phyloP scores from a whole-genome alignment of 23 red algal species.

The Gracilaria vermiculophylla region DNA sequence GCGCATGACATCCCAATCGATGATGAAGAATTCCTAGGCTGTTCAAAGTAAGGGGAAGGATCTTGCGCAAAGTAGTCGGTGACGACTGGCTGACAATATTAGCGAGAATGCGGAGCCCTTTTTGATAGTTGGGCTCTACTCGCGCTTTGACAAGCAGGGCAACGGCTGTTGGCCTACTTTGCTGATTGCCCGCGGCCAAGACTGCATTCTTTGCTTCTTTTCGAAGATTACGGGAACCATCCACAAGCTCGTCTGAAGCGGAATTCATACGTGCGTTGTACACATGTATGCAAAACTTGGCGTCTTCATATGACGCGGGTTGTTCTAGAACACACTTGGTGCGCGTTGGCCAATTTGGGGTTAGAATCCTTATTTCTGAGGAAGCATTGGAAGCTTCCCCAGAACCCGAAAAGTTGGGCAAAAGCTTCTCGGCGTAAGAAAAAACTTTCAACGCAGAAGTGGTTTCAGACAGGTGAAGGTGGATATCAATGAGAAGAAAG shows the following conservation, averaged over 20 bases:
- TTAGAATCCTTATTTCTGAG: conserved; percentile 20
- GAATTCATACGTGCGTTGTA: conserved; percentile 62
- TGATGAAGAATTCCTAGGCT: conserved; percentile 60
- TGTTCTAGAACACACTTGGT: conserved; percentile 2
- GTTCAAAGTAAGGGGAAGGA: conserved; percentile 50
- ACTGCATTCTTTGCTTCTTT: conserved; percentile 68
- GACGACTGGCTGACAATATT: conserved; percentile 32
- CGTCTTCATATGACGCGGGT: conserved; percentile 36
- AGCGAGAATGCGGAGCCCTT: conserved; percentile 47
- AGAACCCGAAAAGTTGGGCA: conserved; percentile 16
- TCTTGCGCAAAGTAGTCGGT: neutral
- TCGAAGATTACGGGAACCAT: conserved; percentile 1
- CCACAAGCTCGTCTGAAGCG: neutral
- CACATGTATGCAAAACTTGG: conserved; percentile 59
- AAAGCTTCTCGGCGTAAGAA: conserved; percentile 44
- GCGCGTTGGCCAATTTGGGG: conserved; percentile 41
- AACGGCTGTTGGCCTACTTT: conserved; percentile 37
- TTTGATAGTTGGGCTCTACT: conserved; percentile 36
- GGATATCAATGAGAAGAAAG: conserved; percentile 51
- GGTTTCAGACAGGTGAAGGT: conserved; percentile 7
- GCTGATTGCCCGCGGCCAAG: conserved; percentile 30
- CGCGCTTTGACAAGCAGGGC: conserved; percentile 64
- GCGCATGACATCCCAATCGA: conserved; percentile 55
- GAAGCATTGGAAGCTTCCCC: neutral
- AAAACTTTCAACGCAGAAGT: neutral